Evolutionary conservation across 208 protist genomes (phyloP).

Genomic region (Crithidia bombi): DNA sequence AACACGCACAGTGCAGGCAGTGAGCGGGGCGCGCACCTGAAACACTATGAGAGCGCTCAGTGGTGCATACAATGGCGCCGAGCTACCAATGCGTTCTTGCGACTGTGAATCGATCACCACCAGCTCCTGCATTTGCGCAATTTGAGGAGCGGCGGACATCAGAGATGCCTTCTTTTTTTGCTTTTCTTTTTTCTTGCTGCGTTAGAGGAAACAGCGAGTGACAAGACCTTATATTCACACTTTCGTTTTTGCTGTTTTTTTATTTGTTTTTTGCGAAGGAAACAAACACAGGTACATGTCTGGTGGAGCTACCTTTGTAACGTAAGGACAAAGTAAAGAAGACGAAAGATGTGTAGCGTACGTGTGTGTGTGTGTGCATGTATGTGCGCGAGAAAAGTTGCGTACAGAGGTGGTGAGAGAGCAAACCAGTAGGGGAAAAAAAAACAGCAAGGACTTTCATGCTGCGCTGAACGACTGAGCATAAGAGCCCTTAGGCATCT

Average conservation of each 20-base stretch:
- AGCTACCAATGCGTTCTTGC: not conserved
- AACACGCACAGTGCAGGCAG: not conserved
- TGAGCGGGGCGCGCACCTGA: not conserved
- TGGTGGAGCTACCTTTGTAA: too few species aligned
- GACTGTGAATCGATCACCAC: not conserved
- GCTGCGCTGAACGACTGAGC: too few species aligned
- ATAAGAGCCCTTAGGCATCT: too few species aligned
- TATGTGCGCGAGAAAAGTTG: too few species aligned
- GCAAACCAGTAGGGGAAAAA: conserved; percentile 1
- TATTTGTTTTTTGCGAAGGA: conserved; percentile 8
- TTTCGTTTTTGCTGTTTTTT: not conserved
- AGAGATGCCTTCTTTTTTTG: too few species aligned
- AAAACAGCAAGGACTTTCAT: not conserved
- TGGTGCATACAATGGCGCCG: not conserved
- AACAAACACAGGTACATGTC: too few species aligned
- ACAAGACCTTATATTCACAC: not conserved
- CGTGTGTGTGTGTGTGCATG: too few species aligned
- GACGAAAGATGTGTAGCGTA: too few species aligned
- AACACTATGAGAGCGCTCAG: not conserved
- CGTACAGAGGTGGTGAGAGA: too few species aligned
- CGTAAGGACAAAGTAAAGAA: too few species aligned
- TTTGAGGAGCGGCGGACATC: not conserved
- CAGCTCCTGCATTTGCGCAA: not conserved
- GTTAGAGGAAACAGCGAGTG: too few species aligned
- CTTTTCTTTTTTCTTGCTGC: not conserved